Conservation (phyloP, 345 rosid genomes). For the Boechera retrofracta region DNA sequence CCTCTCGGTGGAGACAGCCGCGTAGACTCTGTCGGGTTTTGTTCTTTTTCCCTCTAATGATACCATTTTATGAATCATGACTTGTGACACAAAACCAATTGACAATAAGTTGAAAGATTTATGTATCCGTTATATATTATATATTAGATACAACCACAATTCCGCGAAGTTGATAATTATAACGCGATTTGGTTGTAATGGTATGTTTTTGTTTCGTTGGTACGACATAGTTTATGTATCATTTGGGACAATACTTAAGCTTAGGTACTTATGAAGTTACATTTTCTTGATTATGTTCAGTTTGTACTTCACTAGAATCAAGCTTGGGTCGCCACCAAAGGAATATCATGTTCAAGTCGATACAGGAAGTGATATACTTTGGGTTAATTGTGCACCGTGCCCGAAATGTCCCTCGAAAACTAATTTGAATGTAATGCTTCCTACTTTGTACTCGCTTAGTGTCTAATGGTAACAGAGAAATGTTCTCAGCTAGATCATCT, state of each 20-base stretch:
- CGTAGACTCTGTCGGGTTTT: conserved; percentile 69
- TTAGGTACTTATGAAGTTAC: conserved; percentile 32
- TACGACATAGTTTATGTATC: background rate
- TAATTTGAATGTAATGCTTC: conserved; percentile 68
- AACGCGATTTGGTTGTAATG: background rate
- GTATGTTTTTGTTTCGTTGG: background rate
- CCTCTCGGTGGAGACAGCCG: conserved; percentile 88
- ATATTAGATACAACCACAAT: background rate
- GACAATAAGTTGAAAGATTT: background rate
- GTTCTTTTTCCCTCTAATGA: conserved; percentile 19
- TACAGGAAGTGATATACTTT: conserved; percentile 90
- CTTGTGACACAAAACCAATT: background rate
- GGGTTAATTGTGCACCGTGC: conserved; percentile 84
- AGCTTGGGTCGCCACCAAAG: conserved; percentile 73
- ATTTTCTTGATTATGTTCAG: conserved; percentile 48
- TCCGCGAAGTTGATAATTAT: background rate
- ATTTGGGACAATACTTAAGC: background rate
- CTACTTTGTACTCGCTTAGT: background rate
- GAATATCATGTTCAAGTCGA: conserved; percentile 89
- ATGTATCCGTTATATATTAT: background rate
- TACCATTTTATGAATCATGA: background rate
- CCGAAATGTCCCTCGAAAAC: conserved; percentile 72
- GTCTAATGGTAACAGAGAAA: background rate
- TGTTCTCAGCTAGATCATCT: background rate
- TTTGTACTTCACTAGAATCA: conserved; percentile 75